Base-by-base conservation (phyloP, 257 asterid species). In the Schizonepeta tenuifolia region DNA sequence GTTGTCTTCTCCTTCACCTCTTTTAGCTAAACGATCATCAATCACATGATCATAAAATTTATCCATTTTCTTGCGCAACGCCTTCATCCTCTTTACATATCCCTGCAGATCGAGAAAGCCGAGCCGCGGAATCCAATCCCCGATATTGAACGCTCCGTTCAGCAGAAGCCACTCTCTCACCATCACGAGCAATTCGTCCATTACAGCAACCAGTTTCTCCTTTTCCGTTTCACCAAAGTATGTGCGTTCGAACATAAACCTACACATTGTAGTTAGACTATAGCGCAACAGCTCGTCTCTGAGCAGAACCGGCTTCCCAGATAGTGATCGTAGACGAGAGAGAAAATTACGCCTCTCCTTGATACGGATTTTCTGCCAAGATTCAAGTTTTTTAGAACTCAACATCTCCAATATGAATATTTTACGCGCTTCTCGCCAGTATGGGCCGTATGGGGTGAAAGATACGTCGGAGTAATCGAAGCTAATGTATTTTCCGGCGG, bases 101-200 rank as follows among this genome's bases (percentile, higher is more conserved):
- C 90, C 85, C 14, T 81, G 83, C 68, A 83, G 12, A 72, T 86
- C 90, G 15, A 85, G 75, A n/a, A 72, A 72, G 13, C 68, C 43
- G 1, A 86, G 83, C 85, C 86, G 81, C 18, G 90, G 88, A 14
- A 86, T 79, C 88, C 90, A 83, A 18, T 86, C 85, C 26, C 88
- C 88, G n/a, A 85, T 15, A 43, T 74, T 69, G 35, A 76, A 6
- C 56, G 36, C 84, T 3, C 90, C 85, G 1, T 4, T 69, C 0
- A 78, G 80, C 9, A 58, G 14, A 40, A 83, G 65, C 86, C 85
- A 79, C 50, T 85, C 76, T 1, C 71, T 78, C 51, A 78, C 1
- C 74, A 78, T 49, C 38, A 0, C 76, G 18, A 35, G 64, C 72
- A 78, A 31, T 1, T 70, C 85, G 22, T 77, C 36, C 31, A 1